Conservation (phyloP, 2,329 filamentous ascomycete species). For the Monosporascus sp. region DNA sequence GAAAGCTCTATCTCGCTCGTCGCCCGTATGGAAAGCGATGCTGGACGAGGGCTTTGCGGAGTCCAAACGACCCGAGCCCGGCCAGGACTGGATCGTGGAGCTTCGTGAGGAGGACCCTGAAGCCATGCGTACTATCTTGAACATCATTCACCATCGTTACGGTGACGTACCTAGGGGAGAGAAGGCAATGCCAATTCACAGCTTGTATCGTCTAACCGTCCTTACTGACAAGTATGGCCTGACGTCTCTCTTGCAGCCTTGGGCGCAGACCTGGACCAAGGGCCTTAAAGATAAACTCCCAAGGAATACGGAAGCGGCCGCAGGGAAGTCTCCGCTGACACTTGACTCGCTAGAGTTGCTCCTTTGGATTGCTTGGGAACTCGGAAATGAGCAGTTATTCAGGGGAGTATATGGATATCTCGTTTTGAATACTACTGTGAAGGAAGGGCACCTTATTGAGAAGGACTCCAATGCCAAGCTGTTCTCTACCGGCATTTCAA, state of each 20-base stretch:
- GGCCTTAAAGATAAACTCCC: not conserved
- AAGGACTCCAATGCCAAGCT: not conserved
- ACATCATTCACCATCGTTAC: conserved; percentile 12
- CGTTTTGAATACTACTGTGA: not conserved
- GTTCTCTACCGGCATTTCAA: not conserved
- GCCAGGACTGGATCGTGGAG: conserved; percentile 10
- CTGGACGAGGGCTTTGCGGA: conserved; percentile 9
- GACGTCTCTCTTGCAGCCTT: not conserved
- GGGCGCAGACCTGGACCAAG: not conserved
- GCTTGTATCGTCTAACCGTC: not conserved
- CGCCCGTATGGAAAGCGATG: conserved; percentile 10
- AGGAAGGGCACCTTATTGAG: not conserved
- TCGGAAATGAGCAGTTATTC: not conserved
- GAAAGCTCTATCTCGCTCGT: conserved; percentile 7
- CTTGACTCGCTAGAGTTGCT: not conserved
- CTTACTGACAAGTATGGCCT: not conserved
- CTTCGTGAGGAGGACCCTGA: conserved; percentile 10
- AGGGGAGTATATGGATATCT: not conserved
- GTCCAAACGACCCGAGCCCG: conserved; percentile 4
- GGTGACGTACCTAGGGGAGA: conserved; percentile 2
- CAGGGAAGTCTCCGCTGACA: not conserved
- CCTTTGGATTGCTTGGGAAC: not conserved
- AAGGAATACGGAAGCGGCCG: no score
- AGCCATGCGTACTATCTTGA: conserved; percentile 10
- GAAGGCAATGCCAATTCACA: not conserved